phyloP scores from a whole-genome alignment of 768 basidiomycete genomes.

The Mycena olivaceomarginata region DNA sequence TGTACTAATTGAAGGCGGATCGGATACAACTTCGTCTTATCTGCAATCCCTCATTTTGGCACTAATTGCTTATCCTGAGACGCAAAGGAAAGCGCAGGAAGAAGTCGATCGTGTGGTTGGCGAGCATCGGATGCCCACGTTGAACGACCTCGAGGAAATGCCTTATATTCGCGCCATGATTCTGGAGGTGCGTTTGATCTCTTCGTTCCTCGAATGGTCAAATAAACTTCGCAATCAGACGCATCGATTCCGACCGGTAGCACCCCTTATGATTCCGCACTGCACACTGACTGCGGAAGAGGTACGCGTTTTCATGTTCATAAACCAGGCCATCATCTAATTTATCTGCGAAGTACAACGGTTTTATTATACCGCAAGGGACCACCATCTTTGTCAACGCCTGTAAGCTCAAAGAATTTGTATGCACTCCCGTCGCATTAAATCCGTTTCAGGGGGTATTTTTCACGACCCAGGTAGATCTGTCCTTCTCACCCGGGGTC shows the following conservation, averaged over 20 bases:
- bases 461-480: conserved; percentile 34
- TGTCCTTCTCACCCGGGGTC: background rate
- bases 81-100: conserved; percentile 50
- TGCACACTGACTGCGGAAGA: background rate
- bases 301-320: background rate
- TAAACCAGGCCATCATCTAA: background rate
- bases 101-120: conserved; percentile 54
- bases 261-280: conserved; percentile 20
- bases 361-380: conserved; percentile 31
- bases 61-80: conserved; percentile 51
- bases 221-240: background rate
- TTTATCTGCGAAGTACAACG: conserved; percentile 14
- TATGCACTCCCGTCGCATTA: too few species aligned
- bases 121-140: conserved; percentile 45
- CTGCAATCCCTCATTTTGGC: conserved; percentile 50
- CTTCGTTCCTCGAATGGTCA: background rate
- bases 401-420: conserved; percentile 18
- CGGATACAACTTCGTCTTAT: conserved; percentile 53
- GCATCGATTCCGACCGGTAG: conserved; percentile 32
- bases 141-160: conserved; percentile 45
- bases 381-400: conserved; percentile 33
- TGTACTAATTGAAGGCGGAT: conserved; percentile 53
- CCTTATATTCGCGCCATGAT: conserved; percentile 51
- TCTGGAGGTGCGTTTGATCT: conserved; percentile 41
- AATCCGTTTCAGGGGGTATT: conserved; percentile 22